Evolutionary conservation across 2,329 filamentous ascomycete species (phyloP), one percentile per base, ranked within the genome.

Genomic region (Microdochium trichocladiopsis): DNA sequence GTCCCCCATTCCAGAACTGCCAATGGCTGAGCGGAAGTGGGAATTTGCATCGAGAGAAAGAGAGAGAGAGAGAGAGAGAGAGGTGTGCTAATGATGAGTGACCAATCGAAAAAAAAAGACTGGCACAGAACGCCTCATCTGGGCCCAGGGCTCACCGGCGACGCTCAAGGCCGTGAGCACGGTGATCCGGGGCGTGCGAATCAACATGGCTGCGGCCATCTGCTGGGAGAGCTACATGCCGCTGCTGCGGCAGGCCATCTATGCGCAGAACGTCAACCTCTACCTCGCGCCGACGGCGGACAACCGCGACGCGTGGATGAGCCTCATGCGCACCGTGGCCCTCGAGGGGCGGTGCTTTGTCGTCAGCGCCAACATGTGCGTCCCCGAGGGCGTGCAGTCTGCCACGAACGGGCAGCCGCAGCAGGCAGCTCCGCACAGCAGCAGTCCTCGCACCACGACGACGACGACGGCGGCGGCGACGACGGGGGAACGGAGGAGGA

Each of bases 191-290:
- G 90, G 90, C 49, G 81, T 91, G 2, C 84, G 83, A 57, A 71
- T 96, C 55, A 93, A 89, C 52, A 79, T 96, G 54, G 92, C 87
- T 0, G 84, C 88, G 2, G 93, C 91, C 3, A 95, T 97, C 58
- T 96, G 92, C 75, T 96, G 92, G 92, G 92, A 97, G 69, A 96
- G 89, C 68, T 95, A 93, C 72, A 96, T 96, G 91, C 92, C 92
- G 0, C 73, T 96, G 18, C 75, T 96, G 8, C 82, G 93, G 18
- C 88, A 95, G 65, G 79, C 83, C 16, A 76, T 96, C 36, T 97
- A 96, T 68, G 79, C 83, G 2, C 93, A 96, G 68, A 95, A 95
- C 64, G 84, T 96, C 62, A 95, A 95, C 66, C 72, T 96, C 12
- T 96, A 93, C 69, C 81, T 96, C 2, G 91, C 92, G 0, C 93